These are phyloP conservation scores for Phytophthora fragariae DNA, from an alignment of 352 stramenopile genomes.

Conservation along the genomic window DNA sequence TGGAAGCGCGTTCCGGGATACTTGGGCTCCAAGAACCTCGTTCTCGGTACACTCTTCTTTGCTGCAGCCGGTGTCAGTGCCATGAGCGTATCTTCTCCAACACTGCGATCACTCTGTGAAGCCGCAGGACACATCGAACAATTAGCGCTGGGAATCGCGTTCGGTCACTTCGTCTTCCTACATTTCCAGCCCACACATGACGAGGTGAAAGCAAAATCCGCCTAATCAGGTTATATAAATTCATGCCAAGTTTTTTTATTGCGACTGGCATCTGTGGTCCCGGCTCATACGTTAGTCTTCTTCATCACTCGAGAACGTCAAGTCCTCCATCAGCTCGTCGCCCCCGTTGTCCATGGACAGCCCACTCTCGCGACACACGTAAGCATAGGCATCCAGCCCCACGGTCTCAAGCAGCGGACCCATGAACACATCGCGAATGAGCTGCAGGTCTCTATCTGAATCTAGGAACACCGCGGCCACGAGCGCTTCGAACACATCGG, in stretches of 20 bases:
- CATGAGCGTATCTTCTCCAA: slow-evolving; percentile 43
- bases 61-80: slow-evolving; percentile 41
- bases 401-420: slow-evolving; percentile 78
- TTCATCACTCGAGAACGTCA: slow-evolving; percentile 51
- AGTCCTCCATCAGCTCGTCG: slow-evolving; percentile 58
- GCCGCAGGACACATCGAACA: slow-evolving; percentile 57
- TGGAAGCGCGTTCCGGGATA: slow-evolving; percentile 66
- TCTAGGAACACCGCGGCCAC: slow-evolving; percentile 90
- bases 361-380: slow-evolving; percentile 79
- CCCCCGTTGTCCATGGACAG: slow-evolving; percentile 46
- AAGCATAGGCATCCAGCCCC: slow-evolving; percentile 71
- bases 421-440: slow-evolving; percentile 86
- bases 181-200: slow-evolving; percentile 18
- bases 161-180: slow-evolving; percentile 46
- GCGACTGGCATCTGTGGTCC: no score
- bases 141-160: slow-evolving; percentile 46
- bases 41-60: slow-evolving; percentile 67
- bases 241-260: not conserved
- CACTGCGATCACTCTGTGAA: slow-evolving; percentile 62
- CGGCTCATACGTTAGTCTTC: slow-evolving; percentile 31
- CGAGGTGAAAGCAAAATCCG: slow-evolving; percentile 12
- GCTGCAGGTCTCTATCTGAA: slow-evolving; percentile 70
- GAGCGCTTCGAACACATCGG: slow-evolving; percentile 89
- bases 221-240: slow-evolving; percentile 11
- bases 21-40: slow-evolving; percentile 69